Evolutionary conservation across 208 protist genomes (phyloP).

Genomic region (Trypanosoma avium): DNA sequence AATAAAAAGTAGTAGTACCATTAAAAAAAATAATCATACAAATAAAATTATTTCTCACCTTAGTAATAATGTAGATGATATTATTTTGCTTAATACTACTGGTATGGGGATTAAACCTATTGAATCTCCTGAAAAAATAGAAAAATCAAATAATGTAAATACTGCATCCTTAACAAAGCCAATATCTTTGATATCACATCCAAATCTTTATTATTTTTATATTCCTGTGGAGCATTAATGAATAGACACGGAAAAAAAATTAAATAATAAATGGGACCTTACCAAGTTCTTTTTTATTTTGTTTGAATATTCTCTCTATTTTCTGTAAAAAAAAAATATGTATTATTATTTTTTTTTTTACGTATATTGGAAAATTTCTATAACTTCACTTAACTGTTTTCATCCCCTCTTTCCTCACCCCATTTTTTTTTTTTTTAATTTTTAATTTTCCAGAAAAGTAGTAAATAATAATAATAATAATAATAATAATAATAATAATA

Average conservation of each 20-base stretch:
- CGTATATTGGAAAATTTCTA: no score
- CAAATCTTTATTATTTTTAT: slow-evolving; percentile 27
- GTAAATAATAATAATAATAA: not conserved
- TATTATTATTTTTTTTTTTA: no score
- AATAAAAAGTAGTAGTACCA: slow-evolving; percentile 31
- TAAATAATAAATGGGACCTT: not conserved
- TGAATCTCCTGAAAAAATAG: not conserved
- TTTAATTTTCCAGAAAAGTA: not conserved
- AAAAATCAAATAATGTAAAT: not conserved
- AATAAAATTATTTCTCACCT: slow-evolving; percentile 8
- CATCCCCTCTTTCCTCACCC: no score
- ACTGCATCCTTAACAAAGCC: not conserved
- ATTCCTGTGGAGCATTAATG: slow-evolving; percentile 11
- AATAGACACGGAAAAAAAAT: no score
- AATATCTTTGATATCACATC: slow-evolving; percentile 1
- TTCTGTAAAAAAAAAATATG: no score
- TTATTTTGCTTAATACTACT: slow-evolving; percentile 22
- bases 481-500: not conserved
- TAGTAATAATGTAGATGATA: slow-evolving; percentile 3
- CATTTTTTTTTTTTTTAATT: not conserved
- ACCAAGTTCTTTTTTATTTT: not conserved
- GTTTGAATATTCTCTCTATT: no score
- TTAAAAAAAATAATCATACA: slow-evolving; percentile 2
- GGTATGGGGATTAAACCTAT: slow-evolving; percentile 8
- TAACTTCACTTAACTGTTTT: no score